These are phyloP conservation scores for Microbotryomycetes sp. DNA, from an alignment of 1,284 basidiomycete genomes.

Conservation along the genomic window DNA sequence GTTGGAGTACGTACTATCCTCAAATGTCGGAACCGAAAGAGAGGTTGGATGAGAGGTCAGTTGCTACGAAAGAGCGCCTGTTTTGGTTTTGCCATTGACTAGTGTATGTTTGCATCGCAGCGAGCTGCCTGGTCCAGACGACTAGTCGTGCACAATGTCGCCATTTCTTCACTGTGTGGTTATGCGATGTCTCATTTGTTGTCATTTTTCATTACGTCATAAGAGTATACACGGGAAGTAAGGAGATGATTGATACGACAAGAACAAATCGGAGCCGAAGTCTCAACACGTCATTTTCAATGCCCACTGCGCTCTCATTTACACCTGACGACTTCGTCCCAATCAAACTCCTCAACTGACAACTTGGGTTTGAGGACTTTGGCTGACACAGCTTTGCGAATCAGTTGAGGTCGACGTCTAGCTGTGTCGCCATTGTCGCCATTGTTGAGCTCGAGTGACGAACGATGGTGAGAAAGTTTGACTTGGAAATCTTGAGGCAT, in stretches of 20 bases:
- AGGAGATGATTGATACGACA: too few relatives aligned
- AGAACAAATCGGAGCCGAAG: too few relatives aligned
- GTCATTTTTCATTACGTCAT: too few relatives aligned
- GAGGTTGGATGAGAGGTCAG: constrained; percentile 38
- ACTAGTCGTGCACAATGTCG: too few relatives aligned
- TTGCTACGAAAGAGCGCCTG: background rate
- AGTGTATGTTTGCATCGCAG: background rate
- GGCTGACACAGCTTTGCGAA: background rate
- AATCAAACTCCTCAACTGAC: background rate
- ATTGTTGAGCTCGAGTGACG: background rate
- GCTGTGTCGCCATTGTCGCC: too few relatives aligned
- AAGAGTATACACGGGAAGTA: too few relatives aligned
- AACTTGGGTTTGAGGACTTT: background rate
- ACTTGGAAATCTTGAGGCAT: background rate
- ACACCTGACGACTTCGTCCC: background rate
- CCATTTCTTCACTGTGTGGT: too few relatives aligned
- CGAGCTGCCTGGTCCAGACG: background rate
- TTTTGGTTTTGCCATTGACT: too few relatives aligned
- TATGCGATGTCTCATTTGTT: too few relatives aligned
- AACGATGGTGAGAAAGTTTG: background rate
- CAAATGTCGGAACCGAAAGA: constrained; percentile 35
- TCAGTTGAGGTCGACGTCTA: background rate
- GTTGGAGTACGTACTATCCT: constrained; percentile 44
- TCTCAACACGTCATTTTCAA: too few relatives aligned
- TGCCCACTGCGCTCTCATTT: too few relatives aligned